Conservation (phyloP, 176 grass and related monocot species). For the Carex parvula region DNA sequence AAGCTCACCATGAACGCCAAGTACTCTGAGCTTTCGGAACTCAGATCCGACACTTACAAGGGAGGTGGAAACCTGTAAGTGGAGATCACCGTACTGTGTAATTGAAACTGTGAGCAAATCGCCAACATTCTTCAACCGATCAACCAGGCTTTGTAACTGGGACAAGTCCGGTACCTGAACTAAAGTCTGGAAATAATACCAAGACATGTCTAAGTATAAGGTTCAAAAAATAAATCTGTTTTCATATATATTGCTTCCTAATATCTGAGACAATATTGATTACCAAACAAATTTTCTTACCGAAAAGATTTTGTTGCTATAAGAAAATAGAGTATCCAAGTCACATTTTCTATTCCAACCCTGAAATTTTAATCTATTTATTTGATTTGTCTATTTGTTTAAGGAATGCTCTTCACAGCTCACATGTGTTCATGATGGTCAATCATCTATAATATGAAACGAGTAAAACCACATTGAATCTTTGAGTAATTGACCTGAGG, state of each 20-base stretch:
- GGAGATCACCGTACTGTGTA: slow-evolving; percentile 77
- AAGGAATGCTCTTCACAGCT: neutral
- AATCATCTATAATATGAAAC: neutral
- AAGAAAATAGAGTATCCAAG: neutral
- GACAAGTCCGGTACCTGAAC: slow-evolving; percentile 81
- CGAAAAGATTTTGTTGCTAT: neutral
- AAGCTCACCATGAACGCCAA: slow-evolving; percentile 59
- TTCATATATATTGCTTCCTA: neutral
- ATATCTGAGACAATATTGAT: neutral
- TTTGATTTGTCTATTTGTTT: neutral
- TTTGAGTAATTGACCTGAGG: slow-evolving; percentile 53
- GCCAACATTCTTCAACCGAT: slow-evolving; percentile 80
- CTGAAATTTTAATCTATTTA: neutral
- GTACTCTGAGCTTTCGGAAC: slow-evolving; percentile 72
- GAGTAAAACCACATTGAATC: neutral
- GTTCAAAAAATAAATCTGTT: slow-evolving; percentile 1
- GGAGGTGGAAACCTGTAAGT: slow-evolving; percentile 85
- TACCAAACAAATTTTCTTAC: neutral
- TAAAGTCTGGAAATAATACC: slow-evolving; percentile 65
- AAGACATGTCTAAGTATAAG: slow-evolving; percentile 15
- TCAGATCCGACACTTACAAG: slow-evolving; percentile 75
- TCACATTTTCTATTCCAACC: neutral
- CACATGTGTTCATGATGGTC: neutral
- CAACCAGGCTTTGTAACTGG: slow-evolving; percentile 82
- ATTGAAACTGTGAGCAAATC: slow-evolving; percentile 70